phyloP scores from a whole-genome alignment of 2,329 filamentous ascomycete genomes.

The Colletotrichum horii region DNA sequence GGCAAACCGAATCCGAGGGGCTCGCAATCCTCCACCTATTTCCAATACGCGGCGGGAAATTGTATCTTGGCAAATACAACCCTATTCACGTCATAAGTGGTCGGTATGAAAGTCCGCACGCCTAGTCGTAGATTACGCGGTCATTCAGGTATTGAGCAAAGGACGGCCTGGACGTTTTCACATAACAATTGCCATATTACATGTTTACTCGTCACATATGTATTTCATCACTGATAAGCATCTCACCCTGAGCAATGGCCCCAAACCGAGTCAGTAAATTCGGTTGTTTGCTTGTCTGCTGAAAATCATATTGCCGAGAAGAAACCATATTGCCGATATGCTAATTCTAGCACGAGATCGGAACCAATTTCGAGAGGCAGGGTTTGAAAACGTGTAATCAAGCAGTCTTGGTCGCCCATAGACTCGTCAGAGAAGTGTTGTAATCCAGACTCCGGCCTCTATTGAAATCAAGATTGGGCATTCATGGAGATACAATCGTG shows the following conservation, averaged over 20 bases:
- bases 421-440: background rate
- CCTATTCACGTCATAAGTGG: background rate
- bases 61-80: background rate
- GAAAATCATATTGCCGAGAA: background rate
- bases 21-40: background rate
- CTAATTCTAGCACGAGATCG: background rate
- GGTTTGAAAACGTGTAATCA: background rate
- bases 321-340: background rate
- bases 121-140: background rate
- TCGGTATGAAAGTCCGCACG: background rate
- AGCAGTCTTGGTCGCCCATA: background rate
- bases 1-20: background rate
- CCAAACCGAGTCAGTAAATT: background rate
- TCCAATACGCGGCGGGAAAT: background rate
- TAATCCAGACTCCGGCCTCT: accelerated
- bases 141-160: background rate
- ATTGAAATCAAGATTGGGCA: background rate
- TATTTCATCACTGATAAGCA: background rate
- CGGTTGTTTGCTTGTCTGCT: background rate
- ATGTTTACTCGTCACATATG: background rate
- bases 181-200: background rate
- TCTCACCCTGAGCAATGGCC: background rate
- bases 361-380: accelerated
- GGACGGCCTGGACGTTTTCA: background rate
- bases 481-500: background rate